Evolutionary conservation across 768 basidiomycete species (phyloP).

Genomic region (Phlebiopsis flavidoalba): DNA sequence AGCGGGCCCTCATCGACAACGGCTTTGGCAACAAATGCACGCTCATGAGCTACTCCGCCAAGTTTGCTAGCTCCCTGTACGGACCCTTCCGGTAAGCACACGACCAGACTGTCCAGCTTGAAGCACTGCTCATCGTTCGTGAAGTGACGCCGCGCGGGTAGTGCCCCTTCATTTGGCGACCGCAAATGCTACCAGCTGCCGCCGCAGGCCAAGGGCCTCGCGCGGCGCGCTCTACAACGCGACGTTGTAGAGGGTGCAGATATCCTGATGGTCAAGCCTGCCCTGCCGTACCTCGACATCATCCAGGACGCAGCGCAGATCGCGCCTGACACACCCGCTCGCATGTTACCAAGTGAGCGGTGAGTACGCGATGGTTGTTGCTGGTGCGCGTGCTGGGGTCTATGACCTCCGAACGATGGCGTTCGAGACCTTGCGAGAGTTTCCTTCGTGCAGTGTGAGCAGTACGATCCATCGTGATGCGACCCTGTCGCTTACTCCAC

Average conservation of each 20-base stretch:
- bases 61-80: conserved; percentile 93
- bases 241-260: conserved; percentile 92
- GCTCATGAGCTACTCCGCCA: conserved; percentile 96
- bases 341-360: conserved; percentile 98
- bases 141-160: conserved; percentile 89
- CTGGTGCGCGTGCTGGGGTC: conserved; percentile 90
- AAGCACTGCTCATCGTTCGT: neutral
- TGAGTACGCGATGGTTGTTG: conserved; percentile 96
- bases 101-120: conserved; percentile 29
- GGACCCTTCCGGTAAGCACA: conserved; percentile 73
- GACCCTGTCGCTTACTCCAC: neutral
- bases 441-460: conserved; percentile 88
- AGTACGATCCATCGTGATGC: neutral
- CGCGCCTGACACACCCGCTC: conserved; percentile 82
- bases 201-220: conserved; percentile 81
- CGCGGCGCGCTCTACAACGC: conserved; percentile 86
- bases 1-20: conserved; percentile 74
- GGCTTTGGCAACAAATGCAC: conserved; percentile 86
- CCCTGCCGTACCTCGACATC: conserved; percentile 94
- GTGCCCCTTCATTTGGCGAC: conserved; percentile 90
- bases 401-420: conserved; percentile 92
- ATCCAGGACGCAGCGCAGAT: conserved; percentile 83
- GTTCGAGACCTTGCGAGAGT: conserved; percentile 85
- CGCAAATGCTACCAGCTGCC: conserved; percentile 99
- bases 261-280: conserved; percentile 98